These are phyloP conservation scores for Eucalyptus erythrocorys DNA, from an alignment of 345 rosid species.

Conservation along the genomic window DNA sequence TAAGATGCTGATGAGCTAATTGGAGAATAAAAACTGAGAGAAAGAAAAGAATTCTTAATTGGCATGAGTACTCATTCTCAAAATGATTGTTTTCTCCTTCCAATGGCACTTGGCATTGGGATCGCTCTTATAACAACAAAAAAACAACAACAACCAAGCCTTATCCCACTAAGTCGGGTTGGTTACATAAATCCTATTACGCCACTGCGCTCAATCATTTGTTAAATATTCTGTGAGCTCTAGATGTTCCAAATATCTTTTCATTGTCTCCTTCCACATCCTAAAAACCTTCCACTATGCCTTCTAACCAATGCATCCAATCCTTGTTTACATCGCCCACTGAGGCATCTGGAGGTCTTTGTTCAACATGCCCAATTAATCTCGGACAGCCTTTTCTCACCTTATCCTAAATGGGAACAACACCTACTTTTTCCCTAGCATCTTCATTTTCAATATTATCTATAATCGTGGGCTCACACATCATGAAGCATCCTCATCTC, in stretches of 20 bases:
- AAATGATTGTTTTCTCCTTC: not conserved
- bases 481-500: not conserved
- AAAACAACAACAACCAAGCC: not conserved
- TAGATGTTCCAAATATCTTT: not conserved
- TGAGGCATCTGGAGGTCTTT: not conserved
- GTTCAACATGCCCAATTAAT: not conserved
- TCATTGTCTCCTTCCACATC: not conserved
- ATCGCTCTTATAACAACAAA: not conserved
- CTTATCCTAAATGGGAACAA: not conserved
- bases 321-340: not conserved
- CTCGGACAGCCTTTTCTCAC: not conserved
- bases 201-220: not conserved
- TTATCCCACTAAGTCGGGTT: not conserved
- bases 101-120: not conserved
- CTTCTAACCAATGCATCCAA: not conserved
- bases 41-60: not conserved
- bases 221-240: not conserved
- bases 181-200: not conserved
- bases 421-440: not conserved
- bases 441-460: not conserved
- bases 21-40: not conserved
- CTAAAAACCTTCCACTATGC: not conserved
- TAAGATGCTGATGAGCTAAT: not conserved
- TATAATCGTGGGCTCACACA: not conserved
- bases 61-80: not conserved